These are phyloP conservation scores for Plantago rigida DNA, from an alignment of 305 asterid genomes.

Conservation along the genomic window DNA sequence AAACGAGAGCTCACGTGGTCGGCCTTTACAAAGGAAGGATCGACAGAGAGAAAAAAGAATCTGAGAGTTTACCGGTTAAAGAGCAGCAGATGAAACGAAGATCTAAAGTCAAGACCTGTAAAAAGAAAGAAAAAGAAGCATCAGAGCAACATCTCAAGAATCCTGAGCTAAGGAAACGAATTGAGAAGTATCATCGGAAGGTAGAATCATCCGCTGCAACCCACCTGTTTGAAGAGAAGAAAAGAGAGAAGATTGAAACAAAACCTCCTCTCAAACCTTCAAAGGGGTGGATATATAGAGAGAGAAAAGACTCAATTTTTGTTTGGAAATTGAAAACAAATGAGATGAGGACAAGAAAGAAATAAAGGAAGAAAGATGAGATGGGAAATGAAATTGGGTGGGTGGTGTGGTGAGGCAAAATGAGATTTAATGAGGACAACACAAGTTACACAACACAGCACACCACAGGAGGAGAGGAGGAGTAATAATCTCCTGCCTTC, in stretches of 20 bases:
- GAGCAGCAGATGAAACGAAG: conserved; percentile 44
- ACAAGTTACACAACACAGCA: background rate
- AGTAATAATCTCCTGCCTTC: conserved; percentile 18
- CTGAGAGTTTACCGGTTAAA: conserved; percentile 38
- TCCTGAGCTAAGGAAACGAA: background rate
- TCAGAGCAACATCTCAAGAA: conserved; percentile 19
- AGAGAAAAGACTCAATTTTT: conserved; percentile 6
- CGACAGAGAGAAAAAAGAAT: conserved; percentile 26
- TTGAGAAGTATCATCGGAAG: background rate
- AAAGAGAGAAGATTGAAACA: conserved; percentile 22
- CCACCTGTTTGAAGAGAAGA: conserved; percentile 24
- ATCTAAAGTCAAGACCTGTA: conserved; percentile 60
- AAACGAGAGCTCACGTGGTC: too few species aligned
- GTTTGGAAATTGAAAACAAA: conserved; percentile 4
- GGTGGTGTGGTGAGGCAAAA: conserved; percentile 46
- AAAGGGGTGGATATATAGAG: conserved; percentile 25
- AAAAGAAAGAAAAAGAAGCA: conserved; percentile 30
- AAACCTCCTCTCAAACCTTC: conserved; percentile 29
- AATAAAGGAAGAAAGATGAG: too few species aligned
- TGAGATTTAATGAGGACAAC: conserved; percentile 35
- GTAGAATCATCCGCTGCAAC: conserved; percentile 24
- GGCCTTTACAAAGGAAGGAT: conserved; percentile 23
- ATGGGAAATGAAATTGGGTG: conserved; percentile 33
- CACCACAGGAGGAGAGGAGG: too few species aligned
- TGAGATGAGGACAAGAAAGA: conserved; percentile 27